These are phyloP conservation scores for Torulaspora maleeae DNA, from an alignment of 805 yeast genomes.

Conservation along the genomic window DNA sequence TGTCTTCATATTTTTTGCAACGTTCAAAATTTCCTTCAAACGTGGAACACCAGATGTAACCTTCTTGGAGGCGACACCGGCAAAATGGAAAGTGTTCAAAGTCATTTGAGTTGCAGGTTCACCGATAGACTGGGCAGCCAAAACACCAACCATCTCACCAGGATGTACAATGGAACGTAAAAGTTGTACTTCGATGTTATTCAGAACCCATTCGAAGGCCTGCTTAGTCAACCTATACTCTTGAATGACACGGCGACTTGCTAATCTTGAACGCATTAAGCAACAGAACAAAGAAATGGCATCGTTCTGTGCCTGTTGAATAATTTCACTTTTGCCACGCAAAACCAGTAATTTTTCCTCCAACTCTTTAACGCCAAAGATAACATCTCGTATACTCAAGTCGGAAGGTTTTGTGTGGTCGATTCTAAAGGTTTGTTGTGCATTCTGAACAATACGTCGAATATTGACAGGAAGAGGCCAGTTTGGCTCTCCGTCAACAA, in stretches of 20 bases:
- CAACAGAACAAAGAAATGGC: slow-evolving; percentile 90
- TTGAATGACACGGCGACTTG: slow-evolving; percentile 84
- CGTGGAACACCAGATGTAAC: slow-evolving; percentile 97
- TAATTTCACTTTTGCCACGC: slow-evolving; percentile 72
- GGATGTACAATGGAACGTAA: slow-evolving; percentile 89
- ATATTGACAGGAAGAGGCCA: slow-evolving; percentile 98
- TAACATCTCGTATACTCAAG: slow-evolving; percentile 76
- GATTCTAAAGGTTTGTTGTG: slow-evolving; percentile 93
- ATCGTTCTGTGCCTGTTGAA: slow-evolving; percentile 83
- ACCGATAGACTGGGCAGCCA: slow-evolving; percentile 97
- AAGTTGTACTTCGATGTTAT: slow-evolving; percentile 91
- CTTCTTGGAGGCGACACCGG: slow-evolving; percentile 95
- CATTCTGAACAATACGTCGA: slow-evolving; percentile 93
- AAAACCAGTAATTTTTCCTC: slow-evolving; percentile 66
- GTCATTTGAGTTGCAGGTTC: slow-evolving; percentile 99
- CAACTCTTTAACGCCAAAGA: slow-evolving; percentile 63
- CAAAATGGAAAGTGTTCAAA: slow-evolving; percentile 93
- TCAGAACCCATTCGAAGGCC: slow-evolving; percentile 94
- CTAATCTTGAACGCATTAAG: slow-evolving; percentile 85
- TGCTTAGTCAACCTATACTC: slow-evolving; percentile 79
- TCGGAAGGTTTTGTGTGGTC: slow-evolving; percentile 90
- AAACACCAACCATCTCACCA: slow-evolving; percentile 97
- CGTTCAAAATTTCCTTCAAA: slow-evolving; percentile 94
- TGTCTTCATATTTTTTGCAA: slow-evolving; percentile 97
- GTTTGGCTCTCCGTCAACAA: slow-evolving; percentile 87